These are phyloP conservation scores for Jaltomata sinuosa DNA, from an alignment of 257 asterid species.

Conservation along the genomic window DNA sequence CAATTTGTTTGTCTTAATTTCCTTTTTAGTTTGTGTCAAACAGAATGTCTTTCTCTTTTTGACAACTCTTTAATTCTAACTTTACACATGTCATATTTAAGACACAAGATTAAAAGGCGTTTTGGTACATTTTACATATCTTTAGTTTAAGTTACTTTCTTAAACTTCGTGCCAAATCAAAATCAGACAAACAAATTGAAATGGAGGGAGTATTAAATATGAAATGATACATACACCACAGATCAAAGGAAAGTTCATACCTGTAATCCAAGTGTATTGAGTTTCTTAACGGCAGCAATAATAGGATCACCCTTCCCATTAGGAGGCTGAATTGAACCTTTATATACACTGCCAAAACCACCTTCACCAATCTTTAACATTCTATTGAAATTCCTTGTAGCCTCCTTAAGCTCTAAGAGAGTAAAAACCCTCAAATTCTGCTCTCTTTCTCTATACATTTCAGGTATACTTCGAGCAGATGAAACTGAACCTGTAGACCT, in stretches of 20 bases:
- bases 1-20: too few species aligned
- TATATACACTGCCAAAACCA: constrained; percentile 88
- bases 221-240: not conserved
- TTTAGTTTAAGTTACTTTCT: too few species aligned
- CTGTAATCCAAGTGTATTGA: constrained; percentile 70
- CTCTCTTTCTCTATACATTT: constrained; percentile 59
- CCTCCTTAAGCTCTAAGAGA: constrained; percentile 54
- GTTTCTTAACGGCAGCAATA: constrained; percentile 76
- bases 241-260: constrained; percentile 15
- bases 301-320: constrained; percentile 29
- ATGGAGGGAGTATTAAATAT: not conserved
- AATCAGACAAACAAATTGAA: too few species aligned
- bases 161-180: too few species aligned
- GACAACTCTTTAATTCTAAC: too few species aligned
- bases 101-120: too few species aligned
- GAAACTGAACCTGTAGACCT: constrained; percentile 63
- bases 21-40: too few species aligned
- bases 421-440: constrained; percentile 53
- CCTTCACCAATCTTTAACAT: constrained; percentile 81
- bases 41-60: too few species aligned
- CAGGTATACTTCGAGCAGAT: constrained; percentile 47
- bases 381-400: constrained; percentile 59
- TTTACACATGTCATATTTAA: too few species aligned
- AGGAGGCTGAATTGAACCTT: constrained; percentile 42
- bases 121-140: too few species aligned